phyloP scores from a whole-genome alignment of 352 stramenopile species.

The Thalassiosira livingstoniorum region DNA sequence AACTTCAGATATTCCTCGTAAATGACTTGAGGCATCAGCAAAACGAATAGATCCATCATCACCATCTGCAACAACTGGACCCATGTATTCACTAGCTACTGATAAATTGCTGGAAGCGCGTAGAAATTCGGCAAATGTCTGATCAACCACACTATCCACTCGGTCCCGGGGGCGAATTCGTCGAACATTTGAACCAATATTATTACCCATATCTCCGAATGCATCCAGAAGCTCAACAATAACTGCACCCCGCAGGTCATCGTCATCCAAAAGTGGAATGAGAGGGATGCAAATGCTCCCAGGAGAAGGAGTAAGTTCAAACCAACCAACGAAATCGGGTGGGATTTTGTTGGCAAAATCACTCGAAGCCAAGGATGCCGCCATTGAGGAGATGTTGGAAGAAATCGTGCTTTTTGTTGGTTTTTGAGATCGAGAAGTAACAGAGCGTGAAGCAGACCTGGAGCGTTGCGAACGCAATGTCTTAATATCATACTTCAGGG shows the following conservation, averaged over 20 bases:
- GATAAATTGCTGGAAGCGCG: slow-evolving; percentile 8
- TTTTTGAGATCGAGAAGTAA: not conserved
- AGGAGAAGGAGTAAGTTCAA: slow-evolving; percentile 44
- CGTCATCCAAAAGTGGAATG: slow-evolving; percentile 24
- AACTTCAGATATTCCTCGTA: slow-evolving; percentile 36
- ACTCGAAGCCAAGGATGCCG: slow-evolving; percentile 1
- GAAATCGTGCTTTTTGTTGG: not conserved
- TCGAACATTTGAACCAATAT: slow-evolving; percentile 19
- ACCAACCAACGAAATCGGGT: slow-evolving; percentile 42
- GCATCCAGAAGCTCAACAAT: slow-evolving; percentile 18
- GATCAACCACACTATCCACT: slow-evolving; percentile 27
- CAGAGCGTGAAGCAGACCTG: slow-evolving; percentile 1
- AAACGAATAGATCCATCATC: slow-evolving; percentile 42
- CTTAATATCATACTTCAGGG: slow-evolving; percentile 30
- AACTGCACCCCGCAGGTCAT: slow-evolving; percentile 20
- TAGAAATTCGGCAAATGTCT: slow-evolving; percentile 19
- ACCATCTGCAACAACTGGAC: slow-evolving; percentile 27
- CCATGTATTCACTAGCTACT: slow-evolving; percentile 26
- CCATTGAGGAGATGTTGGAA: slow-evolving; percentile 21
- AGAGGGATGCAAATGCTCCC: slow-evolving; percentile 39
- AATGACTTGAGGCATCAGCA: slow-evolving; percentile 25
- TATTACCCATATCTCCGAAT: slow-evolving; percentile 3
- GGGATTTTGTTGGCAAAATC: slow-evolving; percentile 35
- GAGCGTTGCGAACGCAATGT: slow-evolving; percentile 3
- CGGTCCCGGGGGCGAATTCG: slow-evolving; percentile 27